phyloP scores from a whole-genome alignment of 148 eudicot genomes.

The Amaranthus cruentus region DNA sequence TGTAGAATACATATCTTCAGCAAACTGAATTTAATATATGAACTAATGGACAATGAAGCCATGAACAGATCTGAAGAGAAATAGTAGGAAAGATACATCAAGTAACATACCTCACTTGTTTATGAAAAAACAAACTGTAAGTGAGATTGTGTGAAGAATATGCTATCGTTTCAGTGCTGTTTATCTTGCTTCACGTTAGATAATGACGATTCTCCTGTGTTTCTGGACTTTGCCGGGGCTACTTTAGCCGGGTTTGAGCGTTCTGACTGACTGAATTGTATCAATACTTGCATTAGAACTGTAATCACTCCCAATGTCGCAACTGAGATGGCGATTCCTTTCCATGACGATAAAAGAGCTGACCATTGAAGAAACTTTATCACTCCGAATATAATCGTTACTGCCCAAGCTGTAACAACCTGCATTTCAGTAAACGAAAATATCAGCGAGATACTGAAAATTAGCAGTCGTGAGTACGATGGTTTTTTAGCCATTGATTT shows the following conservation, averaged over 20 bases:
- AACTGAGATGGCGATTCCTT: slow-evolving; percentile 54
- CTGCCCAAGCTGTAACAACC: slow-evolving; percentile 62
- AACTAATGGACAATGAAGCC: slow-evolving; percentile 7
- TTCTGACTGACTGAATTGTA: slow-evolving; percentile 76
- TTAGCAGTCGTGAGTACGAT: neutral
- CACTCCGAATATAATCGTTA: slow-evolving; percentile 40
- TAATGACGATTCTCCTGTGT: slow-evolving; percentile 16
- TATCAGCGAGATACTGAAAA: neutral
- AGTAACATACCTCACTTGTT: slow-evolving; percentile 2
- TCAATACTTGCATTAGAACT: slow-evolving; percentile 72
- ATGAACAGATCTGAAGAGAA: slow-evolving; percentile 12
- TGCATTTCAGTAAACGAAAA: slow-evolving; percentile 21
- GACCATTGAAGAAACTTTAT: slow-evolving; percentile 59
- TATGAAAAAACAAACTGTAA: slow-evolving; percentile 9
- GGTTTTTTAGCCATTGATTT: slow-evolving; percentile 2
- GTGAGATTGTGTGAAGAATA: slow-evolving; percentile 8
- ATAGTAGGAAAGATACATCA: slow-evolving; percentile 14
- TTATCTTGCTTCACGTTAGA: slow-evolving; percentile 25
- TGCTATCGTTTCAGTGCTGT: slow-evolving; percentile 21
- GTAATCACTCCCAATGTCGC: slow-evolving; percentile 48
- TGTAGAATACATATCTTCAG: slow-evolving; percentile 6
- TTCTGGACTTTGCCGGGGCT: slow-evolving; percentile 40
- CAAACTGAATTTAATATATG: neutral
- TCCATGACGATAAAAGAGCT: slow-evolving; percentile 74
- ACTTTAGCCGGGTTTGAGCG: slow-evolving; percentile 75